Conservation (phyloP, 108 stramenopile species). For the Conticribra weissflogii region DNA sequence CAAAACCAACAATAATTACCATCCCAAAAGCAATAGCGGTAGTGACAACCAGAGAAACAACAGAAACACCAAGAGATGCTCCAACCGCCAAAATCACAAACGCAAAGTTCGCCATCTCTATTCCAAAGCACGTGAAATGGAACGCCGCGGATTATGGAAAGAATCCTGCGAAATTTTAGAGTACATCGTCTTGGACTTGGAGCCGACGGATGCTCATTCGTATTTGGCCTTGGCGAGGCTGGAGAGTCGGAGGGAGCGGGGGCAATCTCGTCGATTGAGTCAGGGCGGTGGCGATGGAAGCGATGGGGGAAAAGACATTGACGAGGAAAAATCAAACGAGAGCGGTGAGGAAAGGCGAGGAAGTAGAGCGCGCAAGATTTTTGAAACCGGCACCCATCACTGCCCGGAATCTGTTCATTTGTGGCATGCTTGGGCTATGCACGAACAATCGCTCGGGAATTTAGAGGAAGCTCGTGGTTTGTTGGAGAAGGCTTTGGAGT, state of each 20-base stretch:
- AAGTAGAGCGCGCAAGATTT: slow-evolving; percentile 56
- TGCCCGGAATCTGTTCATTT: slow-evolving; percentile 76
- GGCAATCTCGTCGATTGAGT: not conserved
- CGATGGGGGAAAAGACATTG: not conserved
- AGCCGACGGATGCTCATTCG: slow-evolving; percentile 68
- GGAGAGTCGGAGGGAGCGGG: slow-evolving; percentile 58
- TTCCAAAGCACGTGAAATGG: slow-evolving; percentile 28
- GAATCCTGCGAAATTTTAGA: slow-evolving; percentile 19
- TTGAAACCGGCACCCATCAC: slow-evolving; percentile 53
- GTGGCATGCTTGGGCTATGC: slow-evolving; percentile 84
- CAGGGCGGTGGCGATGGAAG: not conserved
- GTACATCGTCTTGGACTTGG: slow-evolving; percentile 53
- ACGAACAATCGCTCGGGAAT: slow-evolving; percentile 66
- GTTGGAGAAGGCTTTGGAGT: slow-evolving; percentile 59
- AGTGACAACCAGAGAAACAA: slow-evolving; percentile 2
- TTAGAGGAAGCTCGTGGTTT: slow-evolving; percentile 53
- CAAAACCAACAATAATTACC: not conserved
- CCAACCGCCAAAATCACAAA: slow-evolving; percentile 24
- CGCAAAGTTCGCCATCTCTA: slow-evolving; percentile 28
- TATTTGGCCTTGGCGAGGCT: slow-evolving; percentile 76
- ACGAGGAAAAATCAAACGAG: too few species aligned
- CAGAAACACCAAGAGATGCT: slow-evolving; percentile 4
- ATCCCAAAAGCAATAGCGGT: not conserved
- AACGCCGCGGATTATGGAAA: slow-evolving; percentile 15
- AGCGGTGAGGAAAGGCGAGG: not conserved